phyloP scores from a whole-genome alignment of 768 basidiomycete species.

The Goffeauzyma gilvescens region DNA sequence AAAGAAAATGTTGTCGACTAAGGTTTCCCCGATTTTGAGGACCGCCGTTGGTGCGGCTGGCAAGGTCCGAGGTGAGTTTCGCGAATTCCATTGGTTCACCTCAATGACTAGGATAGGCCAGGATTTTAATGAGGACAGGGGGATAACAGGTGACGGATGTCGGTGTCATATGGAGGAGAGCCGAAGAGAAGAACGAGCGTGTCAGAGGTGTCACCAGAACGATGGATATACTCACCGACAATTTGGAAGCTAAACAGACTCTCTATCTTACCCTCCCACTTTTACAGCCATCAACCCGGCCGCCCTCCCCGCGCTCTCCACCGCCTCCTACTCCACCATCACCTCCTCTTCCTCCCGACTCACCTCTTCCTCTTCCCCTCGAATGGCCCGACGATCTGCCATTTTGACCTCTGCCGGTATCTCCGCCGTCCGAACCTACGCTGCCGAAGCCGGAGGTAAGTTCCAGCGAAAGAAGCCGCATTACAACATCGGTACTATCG shows the following conservation, averaged over 20 bases:
- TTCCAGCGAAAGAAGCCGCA: conserved; percentile 32
- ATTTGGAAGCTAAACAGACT: not conserved
- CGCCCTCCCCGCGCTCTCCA: conserved; percentile 1
- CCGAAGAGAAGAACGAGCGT: not conserved
- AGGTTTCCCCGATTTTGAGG: conserved; percentile 3
- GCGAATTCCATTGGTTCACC: too few species aligned
- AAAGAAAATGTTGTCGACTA: conserved; percentile 1
- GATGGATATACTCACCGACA: not conserved
- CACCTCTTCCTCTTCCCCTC: not conserved
- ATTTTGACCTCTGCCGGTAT: not conserved
- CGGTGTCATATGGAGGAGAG: not conserved
- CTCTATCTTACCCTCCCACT: not conserved
- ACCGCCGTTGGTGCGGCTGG: conserved; percentile 2
- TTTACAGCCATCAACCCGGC: not conserved
- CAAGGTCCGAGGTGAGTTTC: conserved; percentile 4
- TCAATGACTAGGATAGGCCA: too few species aligned
- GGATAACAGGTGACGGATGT: too few species aligned
- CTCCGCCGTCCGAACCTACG: conserved; percentile 15
- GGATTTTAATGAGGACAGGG: too few species aligned
- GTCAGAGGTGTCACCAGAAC: not conserved
- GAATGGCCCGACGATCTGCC: not conserved
- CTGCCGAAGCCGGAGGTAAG: conserved; percentile 29
- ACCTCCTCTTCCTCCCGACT: not conserved
- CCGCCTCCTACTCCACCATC: not conserved
- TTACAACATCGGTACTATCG: conserved; percentile 36